Evolutionary conservation across 1,139 yeast species (phyloP).

Genomic region (Taphrina wiesneri): DNA sequence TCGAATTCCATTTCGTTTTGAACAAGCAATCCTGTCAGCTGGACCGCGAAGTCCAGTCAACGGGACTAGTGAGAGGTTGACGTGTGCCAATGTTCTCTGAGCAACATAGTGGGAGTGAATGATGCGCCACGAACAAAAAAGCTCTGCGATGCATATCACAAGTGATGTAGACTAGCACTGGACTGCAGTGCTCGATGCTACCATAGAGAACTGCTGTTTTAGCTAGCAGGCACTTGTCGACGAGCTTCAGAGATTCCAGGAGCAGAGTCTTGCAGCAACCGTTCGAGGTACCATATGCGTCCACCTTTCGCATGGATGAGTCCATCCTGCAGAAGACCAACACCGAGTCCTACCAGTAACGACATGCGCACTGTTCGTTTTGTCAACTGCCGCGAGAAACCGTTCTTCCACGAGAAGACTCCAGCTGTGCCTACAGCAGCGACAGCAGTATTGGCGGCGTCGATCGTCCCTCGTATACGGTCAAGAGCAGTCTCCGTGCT

Average conservation of each 20-base stretch:
- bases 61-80: too few species aligned
- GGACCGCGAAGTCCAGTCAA: too few species aligned
- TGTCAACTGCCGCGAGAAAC: conserved; percentile 23
- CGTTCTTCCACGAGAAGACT: conserved; percentile 5
- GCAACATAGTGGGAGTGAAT: too few species aligned
- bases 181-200: too few species aligned
- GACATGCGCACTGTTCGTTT: conserved; percentile 24
- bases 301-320: conserved; percentile 16
- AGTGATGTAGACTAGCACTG: too few species aligned
- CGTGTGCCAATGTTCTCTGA: too few species aligned
- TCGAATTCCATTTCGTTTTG: too few species aligned
- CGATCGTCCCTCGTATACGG: conserved; percentile 23
- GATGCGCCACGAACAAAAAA: too few species aligned
- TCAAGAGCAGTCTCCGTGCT: conserved; percentile 21
- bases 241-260: not conserved
- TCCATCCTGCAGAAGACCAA: conserved; percentile 20
- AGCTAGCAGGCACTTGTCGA: not conserved
- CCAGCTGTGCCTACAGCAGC: conserved; percentile 24
- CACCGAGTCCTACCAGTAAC: conserved; percentile 9
- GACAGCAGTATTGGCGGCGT: conserved; percentile 11
- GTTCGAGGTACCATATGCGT: conserved; percentile 20
- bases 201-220: too few species aligned
- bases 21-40: too few species aligned
- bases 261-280: not conserved
- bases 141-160: too few species aligned